phyloP scores from a whole-genome alignment of 2,329 filamentous ascomycete species.

The Sporothrix humicola region DNA sequence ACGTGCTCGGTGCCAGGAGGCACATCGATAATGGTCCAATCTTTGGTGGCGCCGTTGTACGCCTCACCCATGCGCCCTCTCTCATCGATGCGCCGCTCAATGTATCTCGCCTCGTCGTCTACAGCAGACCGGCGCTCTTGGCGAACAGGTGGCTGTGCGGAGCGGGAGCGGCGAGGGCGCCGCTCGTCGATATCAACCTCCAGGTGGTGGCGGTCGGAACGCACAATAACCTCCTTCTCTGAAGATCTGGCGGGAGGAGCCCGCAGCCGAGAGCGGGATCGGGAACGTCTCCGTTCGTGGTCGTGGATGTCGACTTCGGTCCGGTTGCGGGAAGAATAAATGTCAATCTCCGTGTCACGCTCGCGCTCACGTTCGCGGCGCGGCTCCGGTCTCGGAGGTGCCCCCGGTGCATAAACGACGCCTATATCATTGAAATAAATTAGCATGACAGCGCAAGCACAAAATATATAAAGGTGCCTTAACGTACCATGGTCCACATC shows the following conservation, averaged over 20 bases:
- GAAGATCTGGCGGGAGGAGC: constrained; percentile 47
- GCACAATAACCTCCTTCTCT: constrained; percentile 72
- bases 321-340: constrained; percentile 59
- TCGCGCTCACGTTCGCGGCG: constrained; percentile 47
- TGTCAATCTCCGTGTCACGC: constrained; percentile 66
- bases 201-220: constrained; percentile 59
- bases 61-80: constrained; percentile 75
- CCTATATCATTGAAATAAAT: constrained; percentile 46
- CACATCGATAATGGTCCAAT: constrained; percentile 83
- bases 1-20: constrained; percentile 82
- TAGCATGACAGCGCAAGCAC: background rate
- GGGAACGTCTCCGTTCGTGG: constrained; percentile 50
- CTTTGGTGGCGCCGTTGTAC: constrained; percentile 73
- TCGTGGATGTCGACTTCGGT: constrained; percentile 64
- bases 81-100: constrained; percentile 59
- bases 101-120: constrained; percentile 70
- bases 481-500: constrained; percentile 83
- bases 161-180: constrained; percentile 37
- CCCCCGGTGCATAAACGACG: constrained; percentile 54
- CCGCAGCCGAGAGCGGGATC: constrained; percentile 46
- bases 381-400: constrained; percentile 54
- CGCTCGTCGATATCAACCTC: constrained; percentile 52
- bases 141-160: constrained; percentile 55
- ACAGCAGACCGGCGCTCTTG: constrained; percentile 51
- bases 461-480: background rate